These are phyloP conservation scores for Pseudopyrenochaeta lycopersici DNA, from an alignment of 2,329 filamentous ascomycete genomes.

Conservation along the genomic window DNA sequence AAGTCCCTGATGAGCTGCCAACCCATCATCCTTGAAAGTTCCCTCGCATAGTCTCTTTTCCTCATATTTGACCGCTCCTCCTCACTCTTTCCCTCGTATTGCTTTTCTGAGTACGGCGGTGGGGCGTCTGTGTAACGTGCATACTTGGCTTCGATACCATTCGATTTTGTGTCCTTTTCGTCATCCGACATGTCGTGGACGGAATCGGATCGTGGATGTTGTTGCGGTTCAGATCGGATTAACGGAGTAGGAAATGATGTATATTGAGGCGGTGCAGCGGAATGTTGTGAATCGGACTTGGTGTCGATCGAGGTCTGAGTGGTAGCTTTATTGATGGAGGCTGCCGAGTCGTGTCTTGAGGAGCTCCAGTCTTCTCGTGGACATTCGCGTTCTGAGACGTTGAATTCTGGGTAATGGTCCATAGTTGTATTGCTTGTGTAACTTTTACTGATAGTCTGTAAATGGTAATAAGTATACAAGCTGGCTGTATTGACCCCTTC, in stretches of 20 bases:
- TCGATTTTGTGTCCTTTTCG: conserved; percentile 2
- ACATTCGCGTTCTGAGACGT: conserved; percentile 26
- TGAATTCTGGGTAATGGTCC: conserved; percentile 36
- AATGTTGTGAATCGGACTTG: background rate
- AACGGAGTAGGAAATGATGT: conserved; percentile 22
- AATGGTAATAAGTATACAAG: no score
- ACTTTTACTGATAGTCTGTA: background rate
- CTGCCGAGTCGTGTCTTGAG: conserved; percentile 28
- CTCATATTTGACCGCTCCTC: conserved; percentile 32
- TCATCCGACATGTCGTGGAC: conserved; percentile 11
- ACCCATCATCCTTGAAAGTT: conserved; percentile 39
- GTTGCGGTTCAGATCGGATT: conserved; percentile 1
- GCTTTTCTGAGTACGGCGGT: conserved; percentile 28
- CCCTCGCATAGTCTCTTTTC: conserved; percentile 35
- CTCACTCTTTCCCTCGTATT: conserved; percentile 34
- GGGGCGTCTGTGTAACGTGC: conserved; percentile 30
- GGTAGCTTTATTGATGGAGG: conserved; percentile 18
- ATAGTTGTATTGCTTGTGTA: conserved; percentile 16
- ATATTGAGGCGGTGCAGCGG: conserved; percentile 8
- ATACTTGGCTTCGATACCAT: conserved; percentile 25
- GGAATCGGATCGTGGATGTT: conserved; percentile 16
- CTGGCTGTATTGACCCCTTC: background rate
- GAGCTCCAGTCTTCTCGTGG: conserved; percentile 3
- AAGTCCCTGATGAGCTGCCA: conserved; percentile 31
- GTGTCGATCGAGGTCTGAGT: conserved; percentile 8